Evolutionary conservation across 2,329 filamentous ascomycete genomes (phyloP), one percentile per base, ranked within the genome.

Genomic region (Cadophora malorum): DNA sequence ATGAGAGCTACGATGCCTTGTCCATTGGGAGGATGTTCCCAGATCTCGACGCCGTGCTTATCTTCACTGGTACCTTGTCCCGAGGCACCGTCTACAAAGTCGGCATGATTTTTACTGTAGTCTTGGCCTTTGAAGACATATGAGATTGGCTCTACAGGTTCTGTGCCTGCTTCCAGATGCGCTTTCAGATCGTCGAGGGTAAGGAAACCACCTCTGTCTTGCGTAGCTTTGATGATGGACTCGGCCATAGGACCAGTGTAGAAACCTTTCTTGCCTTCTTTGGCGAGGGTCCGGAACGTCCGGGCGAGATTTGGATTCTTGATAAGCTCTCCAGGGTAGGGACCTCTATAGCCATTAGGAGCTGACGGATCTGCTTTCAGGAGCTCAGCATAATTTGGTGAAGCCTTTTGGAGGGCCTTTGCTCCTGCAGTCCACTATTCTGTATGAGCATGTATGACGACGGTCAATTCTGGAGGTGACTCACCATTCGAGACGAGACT

Each of bases 1-100:
- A 98, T 97, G 38, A 98, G 83, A 0, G 96, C 96, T 1, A 98
- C 92, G 71, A 98, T 94, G 1, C 96, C 96, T 80, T 98, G 96
- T 0, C 96, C 94, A 75, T 98, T 98, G 9, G 96, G 96, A 45
- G 95, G 94, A 77, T 98, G 95, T 77, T 99, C 96, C 95, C 95
- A 98, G 0, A 99, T 83, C 76, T 97, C 90, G 52, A 97, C 85
- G 10, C 89, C 88, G 14, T 82, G 79, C 62, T 84, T 81, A 28
- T 78, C 74, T 67, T 77, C 74, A 4, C 79, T 78, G 21, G 52
- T 50, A 3, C 71, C 82, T 75, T 81, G 78, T 70, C 80, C 77
- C 9, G 76, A 67, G 47, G 79, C 76, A 41, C 80, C 81, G 47
- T 83, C 79, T 9, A 82, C 80, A 63, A 81, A 81, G 49, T 80